Percentiles rank a stretch among this genome's conserved stretches.
phyloP scores from a whole-genome alignment of 768 basidiomycete species.

The Boletus rubescentipes region DNA sequence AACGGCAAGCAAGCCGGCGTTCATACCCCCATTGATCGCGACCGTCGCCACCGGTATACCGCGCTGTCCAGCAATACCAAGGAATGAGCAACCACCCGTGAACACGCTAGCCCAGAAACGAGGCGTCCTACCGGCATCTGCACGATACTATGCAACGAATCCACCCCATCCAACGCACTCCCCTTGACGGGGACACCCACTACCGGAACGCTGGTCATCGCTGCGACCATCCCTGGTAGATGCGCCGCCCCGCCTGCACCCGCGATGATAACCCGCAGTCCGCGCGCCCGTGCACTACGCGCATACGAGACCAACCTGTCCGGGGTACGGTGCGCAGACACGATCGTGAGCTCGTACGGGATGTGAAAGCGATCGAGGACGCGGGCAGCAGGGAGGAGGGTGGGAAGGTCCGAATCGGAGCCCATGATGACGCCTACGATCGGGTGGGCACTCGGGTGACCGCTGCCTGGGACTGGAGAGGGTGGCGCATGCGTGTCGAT shows the following conservation, averaged over 20 bases:
- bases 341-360: conserved; percentile 93
- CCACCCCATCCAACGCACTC: conserved; percentile 90
- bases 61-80: conserved; percentile 49
- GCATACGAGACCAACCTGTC: conserved; percentile 84
- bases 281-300: conserved; percentile 63
- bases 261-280: conserved; percentile 78
- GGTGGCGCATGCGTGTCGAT: conserved; percentile 52
- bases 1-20: conserved; percentile 89
- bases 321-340: conserved; percentile 95
- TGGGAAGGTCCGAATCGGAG: conserved; percentile 95
- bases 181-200: conserved; percentile 98
- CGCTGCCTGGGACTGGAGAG: conserved; percentile 42
- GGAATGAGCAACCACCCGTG: neutral
- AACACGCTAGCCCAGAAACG: neutral
- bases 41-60: conserved; percentile 98
- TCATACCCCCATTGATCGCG: conserved; percentile 93
- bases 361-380: conserved; percentile 80
- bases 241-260: conserved; percentile 99
- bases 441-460: conserved; percentile 64
- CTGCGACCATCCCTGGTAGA: conserved; percentile 97
- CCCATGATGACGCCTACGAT: conserved; percentile 97
- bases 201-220: conserved; percentile 89
- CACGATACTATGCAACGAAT: conserved; percentile 95
- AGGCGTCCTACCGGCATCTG: conserved; percentile 88
- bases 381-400: conserved; percentile 85